Percentiles rank a stretch among this genome's conserved stretches.
These are phyloP conservation scores for Gracilaria vermiculophylla DNA, from an alignment of 23 red algal species.

Conservation along the genomic window DNA sequence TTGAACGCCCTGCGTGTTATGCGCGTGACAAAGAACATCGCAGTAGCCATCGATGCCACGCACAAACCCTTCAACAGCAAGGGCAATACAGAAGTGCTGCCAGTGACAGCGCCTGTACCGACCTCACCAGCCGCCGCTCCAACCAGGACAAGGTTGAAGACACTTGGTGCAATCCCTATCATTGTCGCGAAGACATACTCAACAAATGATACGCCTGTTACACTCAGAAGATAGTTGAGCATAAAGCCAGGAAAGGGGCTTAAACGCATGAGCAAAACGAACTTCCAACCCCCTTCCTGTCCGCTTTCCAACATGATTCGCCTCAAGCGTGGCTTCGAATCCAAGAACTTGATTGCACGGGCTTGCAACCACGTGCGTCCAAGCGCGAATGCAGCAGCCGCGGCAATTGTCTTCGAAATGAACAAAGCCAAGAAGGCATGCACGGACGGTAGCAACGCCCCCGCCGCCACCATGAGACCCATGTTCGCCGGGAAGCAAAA, in stretches of 20 bases:
- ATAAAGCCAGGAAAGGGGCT: slow-evolving; percentile 73
- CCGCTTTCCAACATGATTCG: slow-evolving; percentile 13
- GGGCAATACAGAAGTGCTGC: not conserved
- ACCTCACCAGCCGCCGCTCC: slow-evolving; percentile 44
- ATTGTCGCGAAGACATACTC: slow-evolving; percentile 42
- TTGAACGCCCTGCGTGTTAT: slow-evolving; percentile 6
- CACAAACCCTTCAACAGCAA: slow-evolving; percentile 13
- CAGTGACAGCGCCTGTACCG: slow-evolving; percentile 25
- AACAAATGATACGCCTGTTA: slow-evolving; percentile 44
- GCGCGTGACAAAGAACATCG: slow-evolving; percentile 29
- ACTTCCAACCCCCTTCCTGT: slow-evolving; percentile 54
- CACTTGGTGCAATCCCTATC: slow-evolving; percentile 57
- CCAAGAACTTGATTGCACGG: not conserved
- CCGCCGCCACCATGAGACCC: slow-evolving; percentile 62
- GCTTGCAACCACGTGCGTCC: slow-evolving; percentile 23
- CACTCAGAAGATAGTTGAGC: slow-evolving; percentile 66
- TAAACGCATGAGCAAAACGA: slow-evolving; percentile 62
- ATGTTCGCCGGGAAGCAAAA: slow-evolving; percentile 75
- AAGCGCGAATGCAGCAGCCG: slow-evolving; percentile 33
- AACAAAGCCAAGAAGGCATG: slow-evolving; percentile 49
- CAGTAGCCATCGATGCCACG: slow-evolving; percentile 16
- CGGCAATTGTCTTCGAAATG: slow-evolving; percentile 44
- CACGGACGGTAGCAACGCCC: slow-evolving; percentile 27
- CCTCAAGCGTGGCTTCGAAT: slow-evolving; percentile 5
- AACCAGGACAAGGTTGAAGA: slow-evolving; percentile 53